phyloP scores from a whole-genome alignment of 2,329 filamentous ascomycete species.

The Colletotrichum brevisporum region DNA sequence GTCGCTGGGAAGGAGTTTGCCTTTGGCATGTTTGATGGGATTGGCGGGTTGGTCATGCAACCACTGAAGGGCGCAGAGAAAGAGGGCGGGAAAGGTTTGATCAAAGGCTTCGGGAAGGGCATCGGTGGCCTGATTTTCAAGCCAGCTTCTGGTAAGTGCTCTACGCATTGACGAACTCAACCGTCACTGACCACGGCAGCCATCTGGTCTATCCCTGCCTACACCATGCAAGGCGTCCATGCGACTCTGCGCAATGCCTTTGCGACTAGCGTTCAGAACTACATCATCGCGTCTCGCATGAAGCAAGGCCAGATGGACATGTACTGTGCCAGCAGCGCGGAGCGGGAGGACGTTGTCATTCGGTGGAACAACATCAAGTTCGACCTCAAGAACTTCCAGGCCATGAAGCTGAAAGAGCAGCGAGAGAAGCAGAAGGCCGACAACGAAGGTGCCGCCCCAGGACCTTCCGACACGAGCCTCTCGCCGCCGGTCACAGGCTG shows the following conservation, averaged over 20 bases:
- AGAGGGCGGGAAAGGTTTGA: constrained; percentile 69
- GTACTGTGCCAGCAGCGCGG: constrained; percentile 65
- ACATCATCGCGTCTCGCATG: constrained; percentile 83
- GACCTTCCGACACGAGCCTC: constrained; percentile 14
- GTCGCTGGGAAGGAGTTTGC: constrained; percentile 85
- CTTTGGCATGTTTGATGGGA: constrained; percentile 84
- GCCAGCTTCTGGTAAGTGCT: constrained; percentile 77
- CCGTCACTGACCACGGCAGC: constrained; percentile 52
- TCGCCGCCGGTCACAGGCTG: constrained; percentile 60
- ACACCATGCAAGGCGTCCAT: constrained; percentile 86
- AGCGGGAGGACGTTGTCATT: constrained; percentile 74
- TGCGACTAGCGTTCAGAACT: constrained; percentile 80
- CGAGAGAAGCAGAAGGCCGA: constrained; percentile 48
- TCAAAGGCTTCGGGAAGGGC: constrained; percentile 87
- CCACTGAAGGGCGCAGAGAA: constrained; percentile 73
- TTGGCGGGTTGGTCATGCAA: constrained; percentile 85
- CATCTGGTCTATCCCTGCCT: constrained; percentile 81
- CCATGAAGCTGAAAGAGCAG: constrained; percentile 63
- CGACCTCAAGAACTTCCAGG: constrained; percentile 73
- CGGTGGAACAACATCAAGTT: constrained; percentile 74
- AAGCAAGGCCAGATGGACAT: constrained; percentile 81
- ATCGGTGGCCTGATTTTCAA: constrained; percentile 86
- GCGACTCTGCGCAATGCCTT: constrained; percentile 81
- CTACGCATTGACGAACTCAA: background rate
- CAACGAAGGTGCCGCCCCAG: constrained; percentile 42